Conservation (phyloP, 352 stramenopile genomes). For the Globisporangium rhizosaccharum region DNA sequence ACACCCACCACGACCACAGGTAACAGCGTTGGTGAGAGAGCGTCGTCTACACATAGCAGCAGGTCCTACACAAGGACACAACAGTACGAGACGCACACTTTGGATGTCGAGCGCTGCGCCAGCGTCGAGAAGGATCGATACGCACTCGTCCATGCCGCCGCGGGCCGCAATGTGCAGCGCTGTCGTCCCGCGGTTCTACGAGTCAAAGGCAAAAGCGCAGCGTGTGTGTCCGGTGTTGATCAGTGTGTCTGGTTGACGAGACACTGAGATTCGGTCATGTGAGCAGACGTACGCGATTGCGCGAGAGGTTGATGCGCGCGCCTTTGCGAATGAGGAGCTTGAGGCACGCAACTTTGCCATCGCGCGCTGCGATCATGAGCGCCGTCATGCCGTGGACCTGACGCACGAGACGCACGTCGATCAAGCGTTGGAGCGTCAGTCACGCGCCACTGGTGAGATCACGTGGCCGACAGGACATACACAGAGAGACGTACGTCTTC, state of each 20-base stretch:
- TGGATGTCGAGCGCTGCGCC: constrained; percentile 67
- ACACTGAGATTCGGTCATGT: background rate
- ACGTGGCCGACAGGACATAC: too few relatives aligned
- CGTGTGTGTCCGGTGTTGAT: background rate
- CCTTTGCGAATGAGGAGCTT: constrained; percentile 76
- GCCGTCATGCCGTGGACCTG: constrained; percentile 80
- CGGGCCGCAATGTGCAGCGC: constrained; percentile 77
- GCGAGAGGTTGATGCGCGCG: constrained; percentile 74
- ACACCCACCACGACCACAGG: background rate
- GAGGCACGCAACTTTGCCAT: constrained; percentile 57
- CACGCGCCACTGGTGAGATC: too few relatives aligned
- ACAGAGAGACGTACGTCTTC: constrained; percentile 54
- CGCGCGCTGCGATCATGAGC: constrained; percentile 74
- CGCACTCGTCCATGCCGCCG: constrained; percentile 70
- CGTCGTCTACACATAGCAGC: too few relatives aligned
- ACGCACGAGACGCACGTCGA: background rate
- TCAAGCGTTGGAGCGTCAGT: background rate
- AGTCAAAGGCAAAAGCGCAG: background rate
- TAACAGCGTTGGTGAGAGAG: background rate
- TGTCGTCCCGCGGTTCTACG: constrained; percentile 66
- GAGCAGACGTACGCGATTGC: constrained; percentile 48
- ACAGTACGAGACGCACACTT: constrained; percentile 44
- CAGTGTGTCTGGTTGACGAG: background rate
- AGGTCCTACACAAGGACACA: background rate
- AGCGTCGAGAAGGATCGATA: constrained; percentile 59